Evolutionary conservation across 2,329 filamentous ascomycete genomes (phyloP), one percentile per base, ranked within the genome.

Genomic region (Diaporthe sp.): DNA sequence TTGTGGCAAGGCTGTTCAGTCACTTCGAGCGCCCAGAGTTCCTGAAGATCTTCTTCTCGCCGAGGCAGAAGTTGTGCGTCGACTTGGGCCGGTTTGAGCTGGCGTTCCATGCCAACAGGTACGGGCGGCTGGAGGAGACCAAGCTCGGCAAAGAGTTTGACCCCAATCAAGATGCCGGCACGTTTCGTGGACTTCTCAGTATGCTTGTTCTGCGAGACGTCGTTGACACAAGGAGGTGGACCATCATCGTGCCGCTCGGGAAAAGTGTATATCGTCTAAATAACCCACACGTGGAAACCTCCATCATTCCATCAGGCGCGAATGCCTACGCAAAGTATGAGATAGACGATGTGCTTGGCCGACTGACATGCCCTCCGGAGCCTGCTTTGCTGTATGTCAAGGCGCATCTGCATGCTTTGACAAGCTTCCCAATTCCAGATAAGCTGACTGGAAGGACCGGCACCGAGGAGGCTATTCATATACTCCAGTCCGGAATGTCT

Each of bases 331-430:
- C 83, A 0, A 86, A 83, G 10, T 93, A 88, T 66, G 81, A 81
- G 0, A 86, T 93, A 56, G 87, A 93, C 61, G 78, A 84, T 1
- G 78, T 88, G 0, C 83, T 94, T 2, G 87, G 88, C 0, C 85
- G 89, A 0, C 79, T 94, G 0, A 85, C 88, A 3, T 92, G 90
- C 50, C 84, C 91, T 0, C 82, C 88, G 0, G 91, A 93, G 59
- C 89, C 89, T 0, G 79, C 79, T 0, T 80, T 91, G 0, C 81
- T 91, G 0, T 92, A 91, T 72, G 83, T 83, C 1, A 92, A 91
- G 77, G 91, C 90, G 0, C 80, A 86, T 5, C 79, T 91, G 1
- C 92, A 94, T 78, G 92, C 91, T 0, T 81, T 86, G 6, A 94
- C 92, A 0, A 92, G 91, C 0, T 89, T 87, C 42, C 77, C 87